phyloP scores from a whole-genome alignment of 2,329 filamentous ascomycete species.

The Huntiella abstrusa region DNA sequence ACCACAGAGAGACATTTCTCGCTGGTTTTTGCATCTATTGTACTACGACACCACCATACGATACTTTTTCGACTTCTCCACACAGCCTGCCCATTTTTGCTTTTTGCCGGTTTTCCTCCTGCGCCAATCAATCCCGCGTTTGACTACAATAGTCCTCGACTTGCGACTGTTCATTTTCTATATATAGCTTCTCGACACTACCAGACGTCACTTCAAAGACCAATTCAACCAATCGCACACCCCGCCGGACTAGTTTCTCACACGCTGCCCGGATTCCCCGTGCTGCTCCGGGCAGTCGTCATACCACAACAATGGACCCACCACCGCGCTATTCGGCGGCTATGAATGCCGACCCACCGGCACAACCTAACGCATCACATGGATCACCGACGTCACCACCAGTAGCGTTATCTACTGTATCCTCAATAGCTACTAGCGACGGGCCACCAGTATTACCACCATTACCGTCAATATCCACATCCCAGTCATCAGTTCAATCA shows the following conservation, averaged over 20 bases:
- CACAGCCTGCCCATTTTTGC: not conserved
- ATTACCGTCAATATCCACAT: not conserved
- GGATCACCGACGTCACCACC: not conserved
- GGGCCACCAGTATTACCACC: not conserved
- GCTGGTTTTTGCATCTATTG: not conserved
- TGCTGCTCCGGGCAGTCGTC: not conserved
- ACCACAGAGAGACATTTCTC: not conserved
- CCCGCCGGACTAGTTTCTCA: not conserved
- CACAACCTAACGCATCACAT: not conserved
- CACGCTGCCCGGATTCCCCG: not conserved
- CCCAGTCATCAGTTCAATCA: not conserved
- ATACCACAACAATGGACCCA: constrained; percentile 3
- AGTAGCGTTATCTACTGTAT: not conserved
- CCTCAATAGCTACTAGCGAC: not conserved
- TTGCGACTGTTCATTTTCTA: too few species aligned
- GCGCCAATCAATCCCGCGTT: not conserved
- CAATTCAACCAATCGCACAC: not conserved
- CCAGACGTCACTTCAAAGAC: too few species aligned
- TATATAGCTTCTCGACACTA: too few species aligned
- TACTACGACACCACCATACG: not conserved
- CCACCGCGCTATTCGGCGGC: constrained; percentile 8
- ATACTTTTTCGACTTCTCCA: not conserved
- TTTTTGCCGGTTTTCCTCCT: not conserved
- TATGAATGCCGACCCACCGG: not conserved
- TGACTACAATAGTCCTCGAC: too few species aligned